A percentile compares a stretch with the other conserved stretches of the same genome.
These are phyloP conservation scores for Colletotrichum neosansevieriae DNA, from an alignment of 2,329 filamentous ascomycete genomes.

Conservation along the genomic window DNA sequence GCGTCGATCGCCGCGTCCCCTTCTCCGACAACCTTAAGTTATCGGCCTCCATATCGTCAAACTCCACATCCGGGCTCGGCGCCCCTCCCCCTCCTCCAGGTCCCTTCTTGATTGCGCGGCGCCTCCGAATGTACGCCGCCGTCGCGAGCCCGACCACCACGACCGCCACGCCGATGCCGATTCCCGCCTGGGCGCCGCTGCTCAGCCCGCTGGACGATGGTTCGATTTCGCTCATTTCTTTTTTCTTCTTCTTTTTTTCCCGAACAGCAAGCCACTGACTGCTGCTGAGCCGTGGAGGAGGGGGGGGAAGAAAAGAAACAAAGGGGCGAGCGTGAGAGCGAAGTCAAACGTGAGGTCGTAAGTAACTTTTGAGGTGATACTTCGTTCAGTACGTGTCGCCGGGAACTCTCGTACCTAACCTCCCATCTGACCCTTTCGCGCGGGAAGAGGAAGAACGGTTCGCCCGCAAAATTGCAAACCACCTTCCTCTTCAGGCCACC, in stretches of 20 bases:
- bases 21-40: background rate
- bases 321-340: background rate
- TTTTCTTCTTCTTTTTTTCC: too few relatives aligned
- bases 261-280: background rate
- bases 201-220: conserved; percentile 13
- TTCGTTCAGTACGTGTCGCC: too few relatives aligned
- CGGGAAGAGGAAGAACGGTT: background rate
- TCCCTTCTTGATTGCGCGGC: background rate
- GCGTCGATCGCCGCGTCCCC: background rate
- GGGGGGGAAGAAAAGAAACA: background rate
- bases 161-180: conserved; percentile 27
- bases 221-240: background rate
- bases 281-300: background rate
- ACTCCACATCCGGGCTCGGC: too few relatives aligned
- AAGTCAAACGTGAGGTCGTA: background rate
- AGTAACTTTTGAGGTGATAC: background rate
- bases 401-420: too few relatives aligned
- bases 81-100: background rate
- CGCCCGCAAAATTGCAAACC: background rate
- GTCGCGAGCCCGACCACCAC: conserved; percentile 16
- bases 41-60: background rate
- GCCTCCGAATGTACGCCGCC: conserved; percentile 19
- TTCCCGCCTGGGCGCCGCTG: conserved; percentile 27
- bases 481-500: background rate
- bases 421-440: too few relatives aligned